A percentile compares a stretch with the other conserved stretches of the same genome.
These are phyloP conservation scores for Candida pini DNA, from an alignment of 805 yeast genomes.

Conservation along the genomic window DNA sequence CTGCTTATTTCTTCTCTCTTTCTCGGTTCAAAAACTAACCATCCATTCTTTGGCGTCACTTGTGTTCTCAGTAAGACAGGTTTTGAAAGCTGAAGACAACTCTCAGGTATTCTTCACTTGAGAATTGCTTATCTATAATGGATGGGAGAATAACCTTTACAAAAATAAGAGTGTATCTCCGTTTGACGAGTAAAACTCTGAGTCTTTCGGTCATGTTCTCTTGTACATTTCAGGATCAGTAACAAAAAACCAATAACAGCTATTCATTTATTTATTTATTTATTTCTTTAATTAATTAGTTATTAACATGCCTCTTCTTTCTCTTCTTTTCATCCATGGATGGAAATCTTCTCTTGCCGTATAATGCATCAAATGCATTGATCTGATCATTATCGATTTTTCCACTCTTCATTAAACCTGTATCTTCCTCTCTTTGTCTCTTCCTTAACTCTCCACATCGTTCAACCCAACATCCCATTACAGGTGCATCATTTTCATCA, in stretches of 20 bases:
- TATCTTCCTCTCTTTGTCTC: neutral
- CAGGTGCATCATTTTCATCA: constrained; percentile 10
- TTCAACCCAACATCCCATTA: constrained; percentile 13
- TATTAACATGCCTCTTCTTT: neutral
- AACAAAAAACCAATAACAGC: no score
- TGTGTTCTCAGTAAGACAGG: neutral
- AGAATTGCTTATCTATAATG: no score
- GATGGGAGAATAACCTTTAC: neutral
- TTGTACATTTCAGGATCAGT: constrained; percentile 34
- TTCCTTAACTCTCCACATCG: constrained; percentile 21
- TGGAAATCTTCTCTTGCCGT: constrained; percentile 9
- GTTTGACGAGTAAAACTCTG: constrained; percentile 39
- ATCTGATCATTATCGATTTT: constrained; percentile 4
- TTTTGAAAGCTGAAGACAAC: constrained; percentile 8
- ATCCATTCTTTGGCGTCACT: constrained; percentile 12
- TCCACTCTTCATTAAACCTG: neutral
- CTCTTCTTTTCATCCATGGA: neutral
- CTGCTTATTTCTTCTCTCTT: neutral
- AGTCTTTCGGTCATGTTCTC: constrained; percentile 49
- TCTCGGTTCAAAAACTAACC: constrained; percentile 1
- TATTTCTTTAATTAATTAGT: neutral
- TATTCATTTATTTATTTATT: neutral
- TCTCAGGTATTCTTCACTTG: neutral
- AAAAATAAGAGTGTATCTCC: constrained; percentile 43
- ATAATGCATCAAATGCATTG: constrained; percentile 19